Evolutionary conservation across 306 rosid genomes (phyloP).

Genomic region (Argentina anserina): DNA sequence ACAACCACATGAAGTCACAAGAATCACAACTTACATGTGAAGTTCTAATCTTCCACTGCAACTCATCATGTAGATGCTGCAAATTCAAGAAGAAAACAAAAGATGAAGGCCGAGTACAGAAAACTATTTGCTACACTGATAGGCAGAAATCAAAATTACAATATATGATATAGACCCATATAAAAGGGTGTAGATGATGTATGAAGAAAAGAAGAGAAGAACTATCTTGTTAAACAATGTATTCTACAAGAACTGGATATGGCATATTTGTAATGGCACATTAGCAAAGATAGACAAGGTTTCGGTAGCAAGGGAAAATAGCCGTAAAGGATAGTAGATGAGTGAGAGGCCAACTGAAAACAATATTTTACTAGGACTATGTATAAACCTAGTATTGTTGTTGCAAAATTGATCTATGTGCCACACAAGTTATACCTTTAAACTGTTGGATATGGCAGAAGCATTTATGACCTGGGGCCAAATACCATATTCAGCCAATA

Average conservation of each 20-base stretch:
- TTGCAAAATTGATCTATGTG: background rate
- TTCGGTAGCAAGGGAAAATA: background rate
- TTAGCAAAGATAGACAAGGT: background rate
- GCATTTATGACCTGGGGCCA: conserved; percentile 88
- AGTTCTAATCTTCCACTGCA: conserved; percentile 91
- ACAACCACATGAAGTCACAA: conserved; percentile 17
- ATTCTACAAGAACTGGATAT: background rate
- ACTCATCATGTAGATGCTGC: conserved; percentile 86
- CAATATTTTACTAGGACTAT: background rate
- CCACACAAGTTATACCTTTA: conserved; percentile 57
- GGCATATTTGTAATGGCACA: background rate
- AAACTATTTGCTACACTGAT: background rate
- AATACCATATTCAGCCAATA: conserved; percentile 72
- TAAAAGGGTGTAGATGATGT: background rate
- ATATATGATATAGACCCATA: background rate
- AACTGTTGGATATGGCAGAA: conserved; percentile 61
- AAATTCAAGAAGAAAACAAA: conserved; percentile 27
- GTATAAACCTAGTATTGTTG: background rate
- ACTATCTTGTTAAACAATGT: background rate
- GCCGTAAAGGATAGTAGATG: background rate
- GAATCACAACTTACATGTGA: conserved; percentile 77
- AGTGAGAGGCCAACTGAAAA: background rate
- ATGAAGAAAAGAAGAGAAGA: background rate
- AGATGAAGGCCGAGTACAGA: background rate
- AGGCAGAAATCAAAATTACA: background rate